Evolutionary conservation across 164 flowering plant species (phyloP).

Genomic region (Paratinospora sagittata): DNA sequence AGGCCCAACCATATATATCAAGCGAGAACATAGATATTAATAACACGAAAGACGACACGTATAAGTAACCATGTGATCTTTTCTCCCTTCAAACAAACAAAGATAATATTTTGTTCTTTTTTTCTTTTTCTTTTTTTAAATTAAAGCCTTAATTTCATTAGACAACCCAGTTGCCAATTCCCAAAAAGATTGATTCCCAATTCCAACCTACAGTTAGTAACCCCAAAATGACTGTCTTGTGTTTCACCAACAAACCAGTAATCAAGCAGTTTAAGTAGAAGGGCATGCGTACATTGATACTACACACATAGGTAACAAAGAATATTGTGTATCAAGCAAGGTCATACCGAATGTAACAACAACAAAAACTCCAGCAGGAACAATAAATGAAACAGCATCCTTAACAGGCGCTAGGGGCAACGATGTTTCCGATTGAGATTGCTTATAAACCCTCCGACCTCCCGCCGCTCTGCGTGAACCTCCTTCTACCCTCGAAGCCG

Average conservation of each 20-base stretch:
- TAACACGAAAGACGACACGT: no score
- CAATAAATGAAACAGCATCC: constrained; percentile 39
- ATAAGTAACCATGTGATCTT: no score
- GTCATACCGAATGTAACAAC: constrained; percentile 53
- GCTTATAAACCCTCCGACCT: constrained; percentile 49
- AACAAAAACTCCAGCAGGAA: constrained; percentile 46
- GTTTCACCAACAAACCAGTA: no score
- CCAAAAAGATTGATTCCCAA: not conserved
- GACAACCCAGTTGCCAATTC: no score
- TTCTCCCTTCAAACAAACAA: no score
- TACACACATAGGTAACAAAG: not conserved
- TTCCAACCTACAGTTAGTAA: no score
- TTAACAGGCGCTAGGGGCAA: constrained; percentile 25
- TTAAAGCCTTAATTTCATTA: no score
- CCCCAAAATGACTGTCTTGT: no score
- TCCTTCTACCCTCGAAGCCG: constrained; percentile 21
- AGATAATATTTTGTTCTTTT: no score
- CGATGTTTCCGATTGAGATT: constrained; percentile 41
- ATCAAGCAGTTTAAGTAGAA: not conserved
- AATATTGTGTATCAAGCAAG: not conserved
- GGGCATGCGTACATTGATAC: not conserved
- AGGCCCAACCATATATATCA: no score
- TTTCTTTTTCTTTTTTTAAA: no score
- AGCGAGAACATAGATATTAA: no score
- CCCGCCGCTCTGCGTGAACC: constrained; percentile 23